These are phyloP conservation scores for Sphaceloma murrayae DNA, from an alignment of 2,329 filamentous ascomycete species.

Conservation along the genomic window DNA sequence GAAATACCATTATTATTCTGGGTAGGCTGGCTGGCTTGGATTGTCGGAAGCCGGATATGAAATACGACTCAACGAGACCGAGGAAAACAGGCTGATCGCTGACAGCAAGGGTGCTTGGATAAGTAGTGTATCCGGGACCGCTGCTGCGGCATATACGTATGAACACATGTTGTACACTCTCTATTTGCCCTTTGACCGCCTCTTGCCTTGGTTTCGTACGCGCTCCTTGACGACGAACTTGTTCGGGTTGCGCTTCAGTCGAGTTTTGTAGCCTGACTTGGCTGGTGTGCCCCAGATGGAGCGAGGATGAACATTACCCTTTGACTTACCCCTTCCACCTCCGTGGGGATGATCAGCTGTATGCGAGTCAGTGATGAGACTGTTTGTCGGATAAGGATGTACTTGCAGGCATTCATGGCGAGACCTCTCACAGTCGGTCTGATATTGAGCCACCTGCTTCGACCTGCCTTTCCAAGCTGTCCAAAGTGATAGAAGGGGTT, in stretches of 20 bases:
- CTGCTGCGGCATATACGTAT: slow-evolving; percentile 1
- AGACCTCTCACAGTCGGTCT: slow-evolving; percentile 92
- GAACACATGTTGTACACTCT: slow-evolving; percentile 10
- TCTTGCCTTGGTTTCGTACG: slow-evolving; percentile 82
- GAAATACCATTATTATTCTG: neutral
- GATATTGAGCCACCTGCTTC: slow-evolving; percentile 87
- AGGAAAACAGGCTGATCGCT: no score
- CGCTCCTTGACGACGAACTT: slow-evolving; percentile 80
- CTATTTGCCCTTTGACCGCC: slow-evolving; percentile 40
- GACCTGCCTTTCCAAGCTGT: slow-evolving; percentile 88
- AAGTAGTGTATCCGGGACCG: neutral
- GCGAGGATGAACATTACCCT: slow-evolving; percentile 91
- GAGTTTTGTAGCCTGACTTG: slow-evolving; percentile 86
- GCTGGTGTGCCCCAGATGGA: slow-evolving; percentile 92
- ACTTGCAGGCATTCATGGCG: slow-evolving; percentile 89
- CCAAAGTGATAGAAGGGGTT: slow-evolving; percentile 85
- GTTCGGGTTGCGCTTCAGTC: slow-evolving; percentile 80
- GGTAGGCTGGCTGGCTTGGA: neutral
- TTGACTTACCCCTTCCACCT: slow-evolving; percentile 97
- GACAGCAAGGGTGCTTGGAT: no score
- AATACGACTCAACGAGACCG: neutral
- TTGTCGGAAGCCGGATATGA: neutral
- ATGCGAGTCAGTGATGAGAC: slow-evolving; percentile 18
- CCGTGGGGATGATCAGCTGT: slow-evolving; percentile 90
- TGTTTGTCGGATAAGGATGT: neutral